These are phyloP conservation scores for Phyllosticta citribraziliensis DNA, from an alignment of 2,329 filamentous ascomycete species.

Conservation along the genomic window DNA sequence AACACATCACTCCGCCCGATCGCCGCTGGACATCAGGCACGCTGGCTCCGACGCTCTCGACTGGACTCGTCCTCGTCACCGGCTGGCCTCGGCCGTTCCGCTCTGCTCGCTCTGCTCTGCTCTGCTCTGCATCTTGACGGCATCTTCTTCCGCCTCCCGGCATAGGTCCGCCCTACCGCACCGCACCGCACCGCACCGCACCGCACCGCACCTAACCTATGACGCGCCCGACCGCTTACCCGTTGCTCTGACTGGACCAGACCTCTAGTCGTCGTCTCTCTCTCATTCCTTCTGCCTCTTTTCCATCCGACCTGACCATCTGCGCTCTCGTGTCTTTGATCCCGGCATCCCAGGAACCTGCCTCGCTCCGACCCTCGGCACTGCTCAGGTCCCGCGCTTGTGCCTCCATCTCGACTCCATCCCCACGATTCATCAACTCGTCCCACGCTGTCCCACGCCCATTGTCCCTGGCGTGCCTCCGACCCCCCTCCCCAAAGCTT, in stretches of 20 bases:
- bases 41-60: no score
- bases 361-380: neutral
- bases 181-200: no score
- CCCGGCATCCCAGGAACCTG: neutral
- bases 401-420: neutral
- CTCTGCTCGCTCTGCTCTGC: no score
- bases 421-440: neutral
- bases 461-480: neutral
- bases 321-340: neutral
- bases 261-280: neutral
- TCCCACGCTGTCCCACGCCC: neutral
- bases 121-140: no score
- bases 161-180: neutral
- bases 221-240: conserved; percentile 6
- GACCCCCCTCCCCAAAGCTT: neutral
- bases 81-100: no score
- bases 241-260: neutral
- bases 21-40: no score
- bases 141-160: conserved; percentile 5
- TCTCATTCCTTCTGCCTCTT: neutral
- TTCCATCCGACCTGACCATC: neutral
- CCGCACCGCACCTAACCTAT: neutral
- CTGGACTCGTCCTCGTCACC: no score
- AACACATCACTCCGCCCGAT: no score
- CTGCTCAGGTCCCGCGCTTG: neutral